These are phyloP conservation scores for Penicillium sp. DNA, from an alignment of 2,329 filamentous ascomycete genomes.

Conservation along the genomic window DNA sequence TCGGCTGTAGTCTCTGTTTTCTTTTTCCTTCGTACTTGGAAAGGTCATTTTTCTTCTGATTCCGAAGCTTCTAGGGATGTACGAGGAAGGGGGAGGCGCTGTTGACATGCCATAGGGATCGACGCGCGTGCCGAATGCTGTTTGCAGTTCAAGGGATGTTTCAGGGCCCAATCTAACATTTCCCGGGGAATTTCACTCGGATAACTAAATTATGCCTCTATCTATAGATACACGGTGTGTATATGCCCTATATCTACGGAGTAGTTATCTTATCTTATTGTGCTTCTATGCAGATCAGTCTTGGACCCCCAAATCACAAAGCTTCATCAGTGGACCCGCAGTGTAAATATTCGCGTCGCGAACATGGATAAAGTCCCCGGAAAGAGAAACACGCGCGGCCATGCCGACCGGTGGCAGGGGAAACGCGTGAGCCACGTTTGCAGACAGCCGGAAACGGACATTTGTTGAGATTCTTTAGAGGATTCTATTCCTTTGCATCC, in stretches of 20 bases:
- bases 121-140: slow-evolving; percentile 20
- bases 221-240: no score
- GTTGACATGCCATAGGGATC: slow-evolving; percentile 21
- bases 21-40: neutral
- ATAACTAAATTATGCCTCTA: neutral
- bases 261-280: neutral
- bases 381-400: neutral
- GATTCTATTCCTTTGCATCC: no score
- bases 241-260: no score
- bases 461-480: slow-evolving; percentile 2
- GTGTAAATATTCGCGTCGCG: neutral
- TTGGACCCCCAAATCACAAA: neutral
- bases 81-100: slow-evolving; percentile 21
- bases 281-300: neutral
- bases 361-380: neutral
- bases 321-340: neutral
- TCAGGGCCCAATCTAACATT: slow-evolving; percentile 3
- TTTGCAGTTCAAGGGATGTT: slow-evolving; percentile 18
- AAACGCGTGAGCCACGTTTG: slow-evolving; percentile 13
- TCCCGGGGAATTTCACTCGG: slow-evolving; percentile 6
- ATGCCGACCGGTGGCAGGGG: slow-evolving; percentile 6
- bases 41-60: neutral
- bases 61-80: slow-evolving; percentile 7
- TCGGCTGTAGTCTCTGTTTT: neutral
- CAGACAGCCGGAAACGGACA: slow-evolving; percentile 7